Evolutionary conservation across 169 alveolate genomes (phyloP), one percentile per base, ranked within the genome.

Genomic region (Plasmodium relictum): DNA sequence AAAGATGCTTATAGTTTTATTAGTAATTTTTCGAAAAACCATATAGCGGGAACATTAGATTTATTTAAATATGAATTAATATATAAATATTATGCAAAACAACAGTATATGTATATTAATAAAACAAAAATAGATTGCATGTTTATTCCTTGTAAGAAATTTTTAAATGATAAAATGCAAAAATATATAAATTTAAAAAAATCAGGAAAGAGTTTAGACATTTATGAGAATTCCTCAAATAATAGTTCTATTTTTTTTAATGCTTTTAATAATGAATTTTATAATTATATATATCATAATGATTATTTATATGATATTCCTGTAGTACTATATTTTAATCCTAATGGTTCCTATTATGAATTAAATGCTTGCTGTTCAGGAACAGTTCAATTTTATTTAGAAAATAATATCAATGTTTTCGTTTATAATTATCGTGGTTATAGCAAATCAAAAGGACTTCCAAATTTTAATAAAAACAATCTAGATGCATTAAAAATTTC

Each of bases 381-480:
- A 48, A 44, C 54, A 0, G 20, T 83, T 0, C 56, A 83, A n/a
- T 83, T 83, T 83, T 83, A 83, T 61, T 10, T 83, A 58, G 86
- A 69, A 70, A 83, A 70, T 26, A 58, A 70, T 69, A 61, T 83
- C 2, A 83, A 83, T 44, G 91, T 83, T 12, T 83, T 83, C 22
- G 91, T 83, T 18, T 83, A 83, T 39, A 83, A 83, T 48, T 83
- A 83, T 83, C 71, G 91, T 20, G 91, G 91, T 4, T 83, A 83
- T 22, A 58, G 85, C 12, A 83, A 70, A 16, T 83, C 91, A 42
- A 22, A 63, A 6, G 91, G 91, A 42, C 54, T 54, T 20, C 91
- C 91, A 20, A 83, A 83, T 70, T 56, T 83, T 22, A 83, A 83
- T 37, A 83, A 73, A 69, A 83, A 83, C 39, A 83, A 83, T 58